phyloP scores from a whole-genome alignment of 352 stramenopile species.

The Paralagenidium karlingii region DNA sequence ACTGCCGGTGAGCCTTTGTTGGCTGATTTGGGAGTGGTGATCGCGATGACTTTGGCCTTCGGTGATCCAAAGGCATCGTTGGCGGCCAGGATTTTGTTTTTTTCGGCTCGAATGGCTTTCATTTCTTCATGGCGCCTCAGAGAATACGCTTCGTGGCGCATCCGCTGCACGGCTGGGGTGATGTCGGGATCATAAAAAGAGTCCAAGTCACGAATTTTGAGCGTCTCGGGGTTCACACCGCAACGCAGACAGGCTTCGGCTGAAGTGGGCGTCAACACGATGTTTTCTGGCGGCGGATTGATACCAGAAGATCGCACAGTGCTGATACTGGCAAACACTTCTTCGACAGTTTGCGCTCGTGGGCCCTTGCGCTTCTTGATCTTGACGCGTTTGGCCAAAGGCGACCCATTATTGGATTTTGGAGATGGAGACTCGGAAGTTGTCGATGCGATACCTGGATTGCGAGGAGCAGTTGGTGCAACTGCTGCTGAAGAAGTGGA shows the following conservation, averaged over 20 bases:
- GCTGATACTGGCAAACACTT: conserved; percentile 67
- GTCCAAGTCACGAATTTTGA: conserved; percentile 86
- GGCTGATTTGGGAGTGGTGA: conserved; percentile 14
- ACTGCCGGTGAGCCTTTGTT: conserved; percentile 7
- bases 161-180: conserved; percentile 75
- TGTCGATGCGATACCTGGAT: too few species aligned
- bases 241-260: conserved; percentile 84
- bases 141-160: conserved; percentile 90
- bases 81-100: conserved; percentile 47
- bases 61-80: conserved; percentile 18
- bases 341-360: conserved; percentile 53
- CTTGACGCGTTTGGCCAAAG: too few species aligned
- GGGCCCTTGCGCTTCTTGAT: conserved; percentile 41
- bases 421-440: too few species aligned
- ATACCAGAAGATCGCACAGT: conserved; percentile 50
- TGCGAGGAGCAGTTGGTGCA: too few species aligned
- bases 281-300: conserved; percentile 53
- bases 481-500: too few species aligned
- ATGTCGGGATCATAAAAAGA: conserved; percentile 82
- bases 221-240: conserved; percentile 86
- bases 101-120: conserved; percentile 68
- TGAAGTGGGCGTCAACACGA: conserved; percentile 80
- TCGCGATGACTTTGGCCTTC: too few species aligned
- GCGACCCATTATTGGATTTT: too few species aligned
- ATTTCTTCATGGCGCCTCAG: conserved; percentile 86